Percentiles rank a stretch among this genome's conserved stretches.
Conservation (phyloP, 177 flowering plant species). For the Vitis hybrid region DNA sequence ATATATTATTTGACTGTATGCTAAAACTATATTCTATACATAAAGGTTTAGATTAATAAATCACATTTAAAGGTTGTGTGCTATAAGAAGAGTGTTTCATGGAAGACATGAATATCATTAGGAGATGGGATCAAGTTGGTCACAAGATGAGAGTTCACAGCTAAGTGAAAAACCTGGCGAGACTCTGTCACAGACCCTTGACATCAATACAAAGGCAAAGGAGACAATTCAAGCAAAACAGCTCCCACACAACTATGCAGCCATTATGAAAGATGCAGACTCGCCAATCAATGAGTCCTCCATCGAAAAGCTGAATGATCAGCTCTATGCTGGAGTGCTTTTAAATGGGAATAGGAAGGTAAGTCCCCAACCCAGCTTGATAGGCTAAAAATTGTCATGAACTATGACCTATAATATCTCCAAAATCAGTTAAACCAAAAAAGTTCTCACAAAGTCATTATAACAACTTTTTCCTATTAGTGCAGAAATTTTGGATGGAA, state of each 20-base stretch:
- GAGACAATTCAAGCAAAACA: constrained; percentile 3
- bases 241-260: constrained; percentile 42
- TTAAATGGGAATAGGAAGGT: constrained; percentile 49
- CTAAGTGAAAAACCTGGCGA: neutral
- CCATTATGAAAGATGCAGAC: constrained; percentile 43
- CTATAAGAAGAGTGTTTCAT: neutral
- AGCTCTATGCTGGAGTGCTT: constrained; percentile 47
- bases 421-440: too few species aligned
- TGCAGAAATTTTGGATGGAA: constrained; percentile 72
- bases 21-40: too few species aligned
- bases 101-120: neutral
- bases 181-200: neutral
- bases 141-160: constrained; percentile 14
- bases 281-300: constrained; percentile 25
- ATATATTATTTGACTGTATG: too few species aligned
- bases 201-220: neutral
- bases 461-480: neutral
- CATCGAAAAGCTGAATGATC: constrained; percentile 20
- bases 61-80: neutral
- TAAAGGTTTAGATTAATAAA: too few species aligned
- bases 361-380: constrained; percentile 11
- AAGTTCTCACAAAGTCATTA: neutral
- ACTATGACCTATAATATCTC: too few species aligned
- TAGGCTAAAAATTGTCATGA: too few species aligned
- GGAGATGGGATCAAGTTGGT: constrained; percentile 21